Evolutionary conservation across 352 stramenopile genomes (phyloP), one percentile per base, ranked within the genome.

Genomic region (Phytopythium aichiense): DNA sequence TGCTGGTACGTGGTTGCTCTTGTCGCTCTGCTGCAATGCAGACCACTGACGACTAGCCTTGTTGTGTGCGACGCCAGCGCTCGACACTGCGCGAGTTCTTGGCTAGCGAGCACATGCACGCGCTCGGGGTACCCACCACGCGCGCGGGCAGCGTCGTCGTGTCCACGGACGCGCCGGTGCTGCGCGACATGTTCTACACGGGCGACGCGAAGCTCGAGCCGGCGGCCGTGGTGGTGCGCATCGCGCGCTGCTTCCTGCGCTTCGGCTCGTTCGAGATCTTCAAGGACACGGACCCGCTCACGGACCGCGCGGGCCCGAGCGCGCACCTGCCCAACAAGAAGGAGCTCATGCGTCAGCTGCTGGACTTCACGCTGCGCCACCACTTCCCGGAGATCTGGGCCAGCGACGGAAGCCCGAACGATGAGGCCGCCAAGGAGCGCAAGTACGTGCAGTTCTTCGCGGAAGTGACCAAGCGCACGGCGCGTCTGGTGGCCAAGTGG

Each of bases 231-330:
- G 82, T 97, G 12, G 77, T 89, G 49, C 81, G 96, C 60, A 88
- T 99, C 38, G 92, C 94, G 1, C 79, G 87, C 20, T 97, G 74
- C 50, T 99, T 99, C 65, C 64, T 98, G 7, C 81, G 97, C 45
- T 96, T 99, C 64, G 97, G 97, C 25, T 97, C 93, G 66, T 96
- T 99, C 53, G 96, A 99, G 75, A 87, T 99, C 61, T 98, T 98
- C 74, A 97, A 96, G 61, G 64, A 76, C 12, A 73, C 71, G 43
- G 88, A 97, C 56, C 33, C 72, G 3, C 56, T 73, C 25, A 92
- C 86, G 12, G 87, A 79, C 0, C 72, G 86, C 23, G 58, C 66
- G 5, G 90, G 90, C 0, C 88, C 90, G 1, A 95, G 86, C 62
- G 79, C 82, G 0, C 56, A 79, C n/a, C 48, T 92, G 35, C 68